Base-by-base conservation (phyloP, 1,284 basidiomycete species). In the Pascua sp. region DNA sequence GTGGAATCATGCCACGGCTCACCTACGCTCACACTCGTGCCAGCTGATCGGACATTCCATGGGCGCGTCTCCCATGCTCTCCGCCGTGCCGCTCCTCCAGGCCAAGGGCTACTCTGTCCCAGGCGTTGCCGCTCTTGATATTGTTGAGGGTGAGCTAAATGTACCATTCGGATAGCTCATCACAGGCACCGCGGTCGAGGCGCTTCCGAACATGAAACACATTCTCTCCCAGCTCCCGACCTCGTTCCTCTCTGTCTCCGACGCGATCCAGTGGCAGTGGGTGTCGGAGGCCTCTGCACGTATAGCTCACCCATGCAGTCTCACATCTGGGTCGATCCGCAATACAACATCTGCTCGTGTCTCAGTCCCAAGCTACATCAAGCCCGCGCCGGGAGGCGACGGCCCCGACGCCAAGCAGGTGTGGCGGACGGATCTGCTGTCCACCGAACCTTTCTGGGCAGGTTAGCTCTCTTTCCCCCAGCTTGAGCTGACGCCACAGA, bases 221-320 rank as follows among this genome's bases (percentile, higher is more conserved):
- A 85, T 98, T 32, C 82, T 98, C n/a, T 86, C 87, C 51, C 83
- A 86, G 13, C 84, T 92, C 10, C 96, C 95, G 0, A 84, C 85
- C 17, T 86, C 87, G 0, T 99, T 98, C 73, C 81, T 83, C 49
- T 89, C 84, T 36, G 78, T 89, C 8, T 87, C 93, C 69, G 87
- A 89, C 44, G 93, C 89, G 1, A 86, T 99, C 45, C 86, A 89
- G 64, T 99, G 96, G 95, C 95, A 98, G 90, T 95, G 76, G 69
- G 91, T 84, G 52, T n/a, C n/a, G n/a, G n/a, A n/a, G n/a, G n/a
- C n/a, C n/a, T n/a, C n/a, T n/a, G n/a, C n/a, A n/a, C n/a, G n/a
- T 16, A 11, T 0, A 11, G 17, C 53, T 56, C 18, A 54, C 45
- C n/a, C 32, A 16, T 7, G 11, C 65, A 92, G 90, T 68, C 73